phyloP scores from a whole-genome alignment of 192 early-diverging fungal genomes.

The Linderina pennispora region DNA sequence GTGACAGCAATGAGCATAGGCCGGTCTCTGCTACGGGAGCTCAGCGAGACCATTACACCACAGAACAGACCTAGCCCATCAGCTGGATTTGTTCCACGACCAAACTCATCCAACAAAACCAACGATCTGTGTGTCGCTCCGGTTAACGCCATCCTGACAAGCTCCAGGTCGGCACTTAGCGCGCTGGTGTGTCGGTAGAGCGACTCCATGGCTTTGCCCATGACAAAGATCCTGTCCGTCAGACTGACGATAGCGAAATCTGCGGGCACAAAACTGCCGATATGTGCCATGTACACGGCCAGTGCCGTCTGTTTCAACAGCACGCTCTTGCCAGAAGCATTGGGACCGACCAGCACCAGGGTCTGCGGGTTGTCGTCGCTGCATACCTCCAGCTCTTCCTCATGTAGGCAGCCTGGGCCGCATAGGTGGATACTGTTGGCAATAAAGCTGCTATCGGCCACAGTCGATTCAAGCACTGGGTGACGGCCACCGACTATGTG shows the following conservation, averaged over 20 bases:
- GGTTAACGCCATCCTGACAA: conserved; percentile 8
- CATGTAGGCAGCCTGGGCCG: conserved; percentile 11
- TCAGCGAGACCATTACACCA: conserved; percentile 58
- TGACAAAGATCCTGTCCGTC: conserved; percentile 71
- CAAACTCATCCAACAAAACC: conserved; percentile 39
- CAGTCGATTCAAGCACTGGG: conserved; percentile 49
- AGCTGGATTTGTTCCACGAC: conserved; percentile 28
- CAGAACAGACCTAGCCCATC: conserved; percentile 82
- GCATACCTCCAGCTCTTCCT: too few relatives aligned
- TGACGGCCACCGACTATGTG: conserved; percentile 26
- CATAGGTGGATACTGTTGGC: conserved; percentile 62
- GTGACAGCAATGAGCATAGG: conserved; percentile 75
- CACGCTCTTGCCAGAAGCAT: conserved; percentile 78
- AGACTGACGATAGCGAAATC: conserved; percentile 61
- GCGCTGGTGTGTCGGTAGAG: conserved; percentile 21
- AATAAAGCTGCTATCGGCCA: conserved; percentile 61
- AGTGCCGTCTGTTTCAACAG: conserved; percentile 71
- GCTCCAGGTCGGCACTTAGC: conserved; percentile 14
- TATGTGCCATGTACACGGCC: conserved; percentile 83
- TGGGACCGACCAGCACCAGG: conserved; percentile 76
- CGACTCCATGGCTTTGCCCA: conserved; percentile 33
- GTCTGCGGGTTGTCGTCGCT: conserved; percentile 26
- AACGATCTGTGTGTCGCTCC: conserved; percentile 7
- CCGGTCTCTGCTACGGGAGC: conserved; percentile 32
- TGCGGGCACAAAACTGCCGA: conserved; percentile 88